A percentile compares a stretch with the other conserved stretches of the same genome.
These are phyloP conservation scores for Xylaria bambusicola DNA, from an alignment of 495 filamentous ascomycete species.

Conservation along the genomic window DNA sequence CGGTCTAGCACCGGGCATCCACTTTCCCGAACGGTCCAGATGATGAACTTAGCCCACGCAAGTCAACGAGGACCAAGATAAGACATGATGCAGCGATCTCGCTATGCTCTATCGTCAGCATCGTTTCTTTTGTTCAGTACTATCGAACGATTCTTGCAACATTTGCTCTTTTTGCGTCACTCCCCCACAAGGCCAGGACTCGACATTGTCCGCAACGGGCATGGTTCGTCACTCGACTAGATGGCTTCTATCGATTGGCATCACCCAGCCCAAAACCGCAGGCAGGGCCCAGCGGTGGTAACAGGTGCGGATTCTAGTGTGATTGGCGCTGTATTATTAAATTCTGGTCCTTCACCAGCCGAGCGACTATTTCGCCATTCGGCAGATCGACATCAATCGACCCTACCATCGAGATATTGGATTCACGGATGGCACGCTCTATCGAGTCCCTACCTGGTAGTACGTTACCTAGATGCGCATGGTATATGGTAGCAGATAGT, in stretches of 20 bases:
- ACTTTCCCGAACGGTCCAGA: constrained; percentile 16
- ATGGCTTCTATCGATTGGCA: constrained; percentile 16
- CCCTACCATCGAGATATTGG: constrained; percentile 13
- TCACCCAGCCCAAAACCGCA: not conserved
- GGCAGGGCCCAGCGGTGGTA: constrained; percentile 1
- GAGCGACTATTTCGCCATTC: constrained; percentile 13
- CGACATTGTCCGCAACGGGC: constrained; percentile 7
- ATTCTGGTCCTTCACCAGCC: constrained; percentile 4
- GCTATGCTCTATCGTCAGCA: constrained; percentile 11
- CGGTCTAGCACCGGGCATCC: constrained; percentile 10
- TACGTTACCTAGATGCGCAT: not conserved
- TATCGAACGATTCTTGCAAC: constrained; percentile 22
- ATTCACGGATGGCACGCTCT: constrained; percentile 3
- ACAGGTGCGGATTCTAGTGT: constrained; percentile 7
- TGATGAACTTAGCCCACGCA: not conserved
- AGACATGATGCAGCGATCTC: constrained; percentile 8
- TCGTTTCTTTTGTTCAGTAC: constrained; percentile 22
- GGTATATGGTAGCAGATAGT: not conserved
- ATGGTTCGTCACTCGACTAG: constrained; percentile 14
- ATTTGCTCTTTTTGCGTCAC: constrained; percentile 9
- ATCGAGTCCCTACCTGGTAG: not conserved
- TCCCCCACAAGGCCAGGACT: constrained; percentile 9
- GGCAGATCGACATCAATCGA: constrained; percentile 20
- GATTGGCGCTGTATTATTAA: constrained; percentile 10
- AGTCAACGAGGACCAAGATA: constrained; percentile 15